Evolutionary conservation across 305 asterid species (phyloP).

Genomic region (Ruellia speciosa): DNA sequence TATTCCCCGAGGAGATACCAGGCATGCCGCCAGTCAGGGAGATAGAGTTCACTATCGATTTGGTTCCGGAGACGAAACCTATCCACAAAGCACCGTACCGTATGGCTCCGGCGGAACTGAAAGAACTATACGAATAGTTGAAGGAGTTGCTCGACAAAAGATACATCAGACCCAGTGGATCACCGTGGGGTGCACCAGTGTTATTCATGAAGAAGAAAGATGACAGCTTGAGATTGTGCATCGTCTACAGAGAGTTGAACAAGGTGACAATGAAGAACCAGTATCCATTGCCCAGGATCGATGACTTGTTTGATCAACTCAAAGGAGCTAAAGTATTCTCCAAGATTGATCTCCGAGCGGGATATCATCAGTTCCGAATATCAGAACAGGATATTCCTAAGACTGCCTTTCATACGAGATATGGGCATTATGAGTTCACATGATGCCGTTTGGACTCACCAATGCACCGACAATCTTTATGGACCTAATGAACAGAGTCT

Average conservation of each 20-base stretch:
- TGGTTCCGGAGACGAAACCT: background rate
- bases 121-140: background rate
- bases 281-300: conserved; percentile 1
- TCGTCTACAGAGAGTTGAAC: background rate
- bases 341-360: background rate
- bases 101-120: background rate
- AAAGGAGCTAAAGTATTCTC: background rate
- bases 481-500: background rate
- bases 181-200: background rate
- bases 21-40: too few relatives aligned
- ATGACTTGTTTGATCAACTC: too few relatives aligned
- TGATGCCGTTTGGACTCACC: background rate
- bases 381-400: background rate
- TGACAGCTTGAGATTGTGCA: background rate
- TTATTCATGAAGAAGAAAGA: conserved; percentile 1
- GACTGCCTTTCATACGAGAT: background rate
- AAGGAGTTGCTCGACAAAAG: background rate
- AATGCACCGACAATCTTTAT: background rate
- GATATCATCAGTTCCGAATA: background rate
- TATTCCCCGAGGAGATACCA: too few relatives aligned
- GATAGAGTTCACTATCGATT: background rate
- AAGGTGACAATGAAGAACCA: background rate
- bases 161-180: background rate
- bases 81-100: background rate
- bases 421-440: background rate